Conservation (phyloP, 495 filamentous ascomycete species). For the Daldinia childiae region DNA sequence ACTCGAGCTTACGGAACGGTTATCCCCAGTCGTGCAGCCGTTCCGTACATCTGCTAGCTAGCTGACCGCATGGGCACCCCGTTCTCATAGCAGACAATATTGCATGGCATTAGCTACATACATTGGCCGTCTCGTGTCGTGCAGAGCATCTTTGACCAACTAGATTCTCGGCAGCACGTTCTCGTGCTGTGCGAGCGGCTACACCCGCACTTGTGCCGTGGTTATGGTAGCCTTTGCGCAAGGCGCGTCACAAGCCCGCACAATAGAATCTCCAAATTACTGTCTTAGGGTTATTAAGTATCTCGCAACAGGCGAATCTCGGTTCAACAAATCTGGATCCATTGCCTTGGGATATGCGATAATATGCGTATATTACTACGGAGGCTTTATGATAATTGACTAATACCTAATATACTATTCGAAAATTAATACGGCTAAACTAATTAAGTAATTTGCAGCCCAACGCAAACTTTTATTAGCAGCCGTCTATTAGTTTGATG, state of each 20-base stretch:
- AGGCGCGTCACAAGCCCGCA: conserved; percentile 31
- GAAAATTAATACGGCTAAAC: neutral
- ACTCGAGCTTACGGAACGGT: conserved; percentile 22
- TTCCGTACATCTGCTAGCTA: conserved; percentile 21
- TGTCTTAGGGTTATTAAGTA: conserved; percentile 25
- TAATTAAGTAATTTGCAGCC: conserved; percentile 1
- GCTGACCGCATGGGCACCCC: conserved; percentile 26
- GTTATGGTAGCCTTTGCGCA: conserved; percentile 21
- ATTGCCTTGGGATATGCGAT: conserved; percentile 31
- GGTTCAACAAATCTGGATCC: conserved; percentile 41
- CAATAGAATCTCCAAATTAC: conserved; percentile 18
- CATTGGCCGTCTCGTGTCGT: too few relatives aligned
- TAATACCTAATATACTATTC: neutral
- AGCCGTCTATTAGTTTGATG: conserved; percentile 4
- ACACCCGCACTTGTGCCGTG: conserved; percentile 33
- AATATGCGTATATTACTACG: conserved; percentile 6
- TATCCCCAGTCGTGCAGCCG: conserved; percentile 28
- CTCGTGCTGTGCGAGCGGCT: conserved; percentile 34
- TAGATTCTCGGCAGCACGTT: conserved; percentile 31
- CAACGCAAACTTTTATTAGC: neutral
- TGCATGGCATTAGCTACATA: conserved; percentile 33
- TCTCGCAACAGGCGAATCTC: conserved; percentile 37
- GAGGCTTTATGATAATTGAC: conserved; percentile 23
- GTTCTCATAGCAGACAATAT: conserved; percentile 21
- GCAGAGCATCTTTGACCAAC: conserved; percentile 10